Base-by-base conservation (phyloP, 75 land plant genomes). In the Picea sitchensis region DNA sequence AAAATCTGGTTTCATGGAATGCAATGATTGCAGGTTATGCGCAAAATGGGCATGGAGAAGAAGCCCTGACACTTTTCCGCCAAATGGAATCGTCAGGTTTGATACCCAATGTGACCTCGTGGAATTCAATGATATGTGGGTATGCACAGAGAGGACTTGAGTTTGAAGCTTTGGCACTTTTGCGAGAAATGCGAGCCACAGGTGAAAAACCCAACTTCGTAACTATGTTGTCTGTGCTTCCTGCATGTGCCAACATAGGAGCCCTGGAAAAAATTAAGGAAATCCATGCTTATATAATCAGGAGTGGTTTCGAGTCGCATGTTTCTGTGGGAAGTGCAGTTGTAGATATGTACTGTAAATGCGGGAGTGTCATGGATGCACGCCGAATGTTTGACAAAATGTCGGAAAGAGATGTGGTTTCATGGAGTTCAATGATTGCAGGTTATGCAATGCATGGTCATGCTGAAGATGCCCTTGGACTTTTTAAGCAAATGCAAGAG, bases 401-500 rank as follows among this genome's bases (percentile, higher is more conserved):
- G 56, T 51, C 14, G 2, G 30, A 36, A 13, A 36, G 4, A 18
- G 76, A 13, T 84, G 87, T 68, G 76, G 87, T 89, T 1, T 72
- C 84, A 61, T 91, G 77, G 81, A 83, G 87, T 75, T 78, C 93
- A 38, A 87, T 91, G 84, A 91, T 88, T 72, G 82, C 88, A 7
- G 91, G 93, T 1, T 85, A 64, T 80, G 93, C 87, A n/a, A 78
- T 85, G 30, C 84, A 89, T 80, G 93, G 93, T n/a, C 80, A 81
- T 85, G 80, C 61, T 32, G 13, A 17, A 18, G 85, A 84, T 31
- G 88, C 87, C 44, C 77, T 89, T 58, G 59, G 65, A 30, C 76
- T 76, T 21, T 92, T 92, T 34, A 63, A 89, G 21, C 14, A n/a
- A 77, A 56, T 90, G 78, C 58, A 86, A 34, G 58, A 75, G 13